Evolutionary conservation across 208 protist species (phyloP), one percentile per base, ranked within the genome.

Genomic region (Trypanosoma avium): DNA sequence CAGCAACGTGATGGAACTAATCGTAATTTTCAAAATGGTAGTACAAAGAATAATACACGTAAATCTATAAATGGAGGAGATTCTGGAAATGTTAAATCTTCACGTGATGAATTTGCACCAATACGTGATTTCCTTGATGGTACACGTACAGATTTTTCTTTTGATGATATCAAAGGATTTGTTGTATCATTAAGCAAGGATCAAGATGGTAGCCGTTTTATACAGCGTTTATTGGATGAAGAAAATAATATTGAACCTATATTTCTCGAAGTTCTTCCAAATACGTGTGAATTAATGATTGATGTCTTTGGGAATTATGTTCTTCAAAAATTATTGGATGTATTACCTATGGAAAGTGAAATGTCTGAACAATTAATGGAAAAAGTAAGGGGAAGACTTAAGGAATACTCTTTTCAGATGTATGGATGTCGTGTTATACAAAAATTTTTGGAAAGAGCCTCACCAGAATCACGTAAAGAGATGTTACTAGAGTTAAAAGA

Each of bases 251-350:
- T 97, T n/a, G 48, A 84, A 26, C 74, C 78, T 48, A 89, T 98
- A 45, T 93, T 95, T 54, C 70, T 88, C 32, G 97, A 98, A 58
- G 81, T 98, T 10, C 61, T 97, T 2, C 64, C 67, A 0, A 40
- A 78, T 24, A 88, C 90, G 9, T 73, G 92, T 30, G 73, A 83
- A 8, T 79, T 99, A 15, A 94, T 97, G 70, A 95, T 78, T 21
- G 95, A 98, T 61, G 96, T 99, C 4, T 99, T 99, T 89, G 98
- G 97, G 26, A 99, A 99, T 75, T 99, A 99, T 77, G 97, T 99
- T 24, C 74, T 98, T 27, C 96, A 99, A 80, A 99, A 99, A 79
- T 86, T 99, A 42, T 94, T 99, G 49, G 98, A 99, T 64, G 84
- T 95, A 29, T 86, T 96, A 43, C 64, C 76, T 10, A 35, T 32